A percentile compares a stretch with the other conserved stretches of the same genome.
Evolutionary conservation across 2,329 filamentous ascomycete genomes (phyloP).

Genomic region (Periconia macrospinosa): DNA sequence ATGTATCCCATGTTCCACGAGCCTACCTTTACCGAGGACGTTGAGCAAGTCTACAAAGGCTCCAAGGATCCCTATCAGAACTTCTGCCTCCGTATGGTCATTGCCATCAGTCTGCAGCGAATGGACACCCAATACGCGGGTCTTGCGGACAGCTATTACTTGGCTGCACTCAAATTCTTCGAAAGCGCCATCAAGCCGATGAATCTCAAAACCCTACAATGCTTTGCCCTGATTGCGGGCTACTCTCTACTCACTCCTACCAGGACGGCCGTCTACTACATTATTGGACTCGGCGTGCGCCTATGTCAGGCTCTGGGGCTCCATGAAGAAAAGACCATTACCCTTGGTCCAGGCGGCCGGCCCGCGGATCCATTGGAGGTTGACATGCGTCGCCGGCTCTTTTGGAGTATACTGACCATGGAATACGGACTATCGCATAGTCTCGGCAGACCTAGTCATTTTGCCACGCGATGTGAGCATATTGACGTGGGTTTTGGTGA

Average conservation of each 20-base stretch:
- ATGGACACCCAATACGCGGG: constrained; percentile 88
- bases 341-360: constrained; percentile 61
- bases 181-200: constrained; percentile 84
- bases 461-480: constrained; percentile 78
- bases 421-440: constrained; percentile 86
- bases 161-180: constrained; percentile 82
- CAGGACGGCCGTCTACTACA: constrained; percentile 88
- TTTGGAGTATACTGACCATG: constrained; percentile 87
- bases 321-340: constrained; percentile 86
- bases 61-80: constrained; percentile 79
- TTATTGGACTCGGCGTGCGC: constrained; percentile 83
- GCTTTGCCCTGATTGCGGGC: constrained; percentile 81
- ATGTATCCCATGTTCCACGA: constrained; percentile 89
- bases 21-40: constrained; percentile 71
- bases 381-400: constrained; percentile 85
- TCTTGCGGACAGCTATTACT: constrained; percentile 90
- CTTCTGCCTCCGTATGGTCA: constrained; percentile 86
- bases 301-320: constrained; percentile 88
- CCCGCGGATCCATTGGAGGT: constrained; percentile 72
- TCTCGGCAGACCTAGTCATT: constrained; percentile 83
- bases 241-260: constrained; percentile 94
- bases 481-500: constrained; percentile 87
- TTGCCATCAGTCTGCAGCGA: constrained; percentile 94
- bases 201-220: constrained; percentile 87
- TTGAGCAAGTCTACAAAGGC: constrained; percentile 79